Conservation (phyloP, 108 stramenopile species). For the Skeletonema costatum region DNA sequence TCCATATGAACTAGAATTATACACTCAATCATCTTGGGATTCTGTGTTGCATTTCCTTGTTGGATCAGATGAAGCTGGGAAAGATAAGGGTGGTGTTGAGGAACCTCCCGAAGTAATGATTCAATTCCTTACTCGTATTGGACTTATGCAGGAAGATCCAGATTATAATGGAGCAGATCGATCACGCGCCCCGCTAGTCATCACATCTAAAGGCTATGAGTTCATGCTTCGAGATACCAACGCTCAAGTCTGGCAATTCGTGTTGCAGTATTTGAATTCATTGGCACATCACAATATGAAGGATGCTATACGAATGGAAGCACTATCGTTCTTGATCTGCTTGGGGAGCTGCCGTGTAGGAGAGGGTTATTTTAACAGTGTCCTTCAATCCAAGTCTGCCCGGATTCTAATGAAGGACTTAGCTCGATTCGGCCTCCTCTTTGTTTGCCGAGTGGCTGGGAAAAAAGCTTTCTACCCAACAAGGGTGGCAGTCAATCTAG, state of each 20-base stretch:
- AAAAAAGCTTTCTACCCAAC: constrained; percentile 77
- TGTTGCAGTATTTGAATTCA: constrained; percentile 71
- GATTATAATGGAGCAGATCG: constrained; percentile 64
- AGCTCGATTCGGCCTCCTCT: constrained; percentile 74
- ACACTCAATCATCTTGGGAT: constrained; percentile 84
- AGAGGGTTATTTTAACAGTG: constrained; percentile 66
- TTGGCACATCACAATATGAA: constrained; percentile 39
- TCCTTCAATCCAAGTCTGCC: constrained; percentile 56
- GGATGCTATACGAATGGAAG: constrained; percentile 60
- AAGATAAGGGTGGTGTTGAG: constrained; percentile 29
- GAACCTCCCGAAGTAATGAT: constrained; percentile 74
- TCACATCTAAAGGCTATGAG: constrained; percentile 85
- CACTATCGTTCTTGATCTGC: constrained; percentile 74
- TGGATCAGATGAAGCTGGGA: constrained; percentile 58
- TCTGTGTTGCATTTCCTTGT: constrained; percentile 85
- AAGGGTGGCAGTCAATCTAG: constrained; percentile 77
- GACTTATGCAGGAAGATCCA: constrained; percentile 84
- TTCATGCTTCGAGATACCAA: constrained; percentile 84
- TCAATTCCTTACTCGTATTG: constrained; percentile 69
- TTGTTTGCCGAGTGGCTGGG: constrained; percentile 66
- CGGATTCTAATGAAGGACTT: constrained; percentile 74
- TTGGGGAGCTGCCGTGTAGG: constrained; percentile 71
- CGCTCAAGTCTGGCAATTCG: constrained; percentile 88
- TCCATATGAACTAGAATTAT: constrained; percentile 69
- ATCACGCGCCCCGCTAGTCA: constrained; percentile 74